Evolutionary conservation across 2,329 filamentous ascomycete genomes (phyloP).

Genomic region (Aspergillus aculeatus): DNA sequence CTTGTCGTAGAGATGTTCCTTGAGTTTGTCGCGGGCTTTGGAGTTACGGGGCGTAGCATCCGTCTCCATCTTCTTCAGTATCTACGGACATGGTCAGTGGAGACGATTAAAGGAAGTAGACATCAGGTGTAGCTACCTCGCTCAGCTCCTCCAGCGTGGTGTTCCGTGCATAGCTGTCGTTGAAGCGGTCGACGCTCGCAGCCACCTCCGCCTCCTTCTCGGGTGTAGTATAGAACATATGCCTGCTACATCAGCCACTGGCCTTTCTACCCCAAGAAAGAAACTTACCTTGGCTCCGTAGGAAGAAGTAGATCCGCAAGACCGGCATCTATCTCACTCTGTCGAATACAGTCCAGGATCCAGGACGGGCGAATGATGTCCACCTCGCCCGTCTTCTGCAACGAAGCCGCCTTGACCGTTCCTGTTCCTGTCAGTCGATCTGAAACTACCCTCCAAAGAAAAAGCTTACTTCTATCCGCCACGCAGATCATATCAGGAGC

Average conservation of each 20-base stretch:
- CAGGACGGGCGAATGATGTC: slow-evolving; percentile 78
- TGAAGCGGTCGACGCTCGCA: slow-evolving; percentile 69
- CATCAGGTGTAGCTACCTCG: slow-evolving; percentile 22
- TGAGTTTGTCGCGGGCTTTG: slow-evolving; percentile 56
- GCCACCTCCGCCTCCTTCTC: slow-evolving; percentile 55
- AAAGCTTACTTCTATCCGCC: slow-evolving; percentile 66
- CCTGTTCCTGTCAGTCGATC: slow-evolving; percentile 29
- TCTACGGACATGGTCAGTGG: not conserved
- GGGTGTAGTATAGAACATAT: slow-evolving; percentile 70
- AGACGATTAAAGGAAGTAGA: not conserved
- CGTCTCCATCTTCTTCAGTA: slow-evolving; percentile 41
- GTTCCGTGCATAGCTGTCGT: slow-evolving; percentile 80
- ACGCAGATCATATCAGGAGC: slow-evolving; percentile 66
- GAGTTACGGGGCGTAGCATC: slow-evolving; percentile 44
- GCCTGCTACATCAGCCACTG: slow-evolving; percentile 42
- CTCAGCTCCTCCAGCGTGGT: slow-evolving; percentile 63
- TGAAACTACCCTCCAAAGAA: not conserved
- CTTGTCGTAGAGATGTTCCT: slow-evolving; percentile 54
- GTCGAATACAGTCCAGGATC: slow-evolving; percentile 76
- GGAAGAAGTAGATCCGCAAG: slow-evolving; percentile 62
- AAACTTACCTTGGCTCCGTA: slow-evolving; percentile 52
- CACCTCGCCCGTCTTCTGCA: slow-evolving; percentile 69
- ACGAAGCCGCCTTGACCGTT: slow-evolving; percentile 75
- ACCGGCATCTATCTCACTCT: slow-evolving; percentile 54
- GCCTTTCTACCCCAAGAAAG: slow-evolving; percentile 33